Percentiles rank a stretch among this genome's conserved stretches.
Conservation (phyloP, 2,329 filamentous ascomycete genomes). For the Cyphellophora europaea region DNA sequence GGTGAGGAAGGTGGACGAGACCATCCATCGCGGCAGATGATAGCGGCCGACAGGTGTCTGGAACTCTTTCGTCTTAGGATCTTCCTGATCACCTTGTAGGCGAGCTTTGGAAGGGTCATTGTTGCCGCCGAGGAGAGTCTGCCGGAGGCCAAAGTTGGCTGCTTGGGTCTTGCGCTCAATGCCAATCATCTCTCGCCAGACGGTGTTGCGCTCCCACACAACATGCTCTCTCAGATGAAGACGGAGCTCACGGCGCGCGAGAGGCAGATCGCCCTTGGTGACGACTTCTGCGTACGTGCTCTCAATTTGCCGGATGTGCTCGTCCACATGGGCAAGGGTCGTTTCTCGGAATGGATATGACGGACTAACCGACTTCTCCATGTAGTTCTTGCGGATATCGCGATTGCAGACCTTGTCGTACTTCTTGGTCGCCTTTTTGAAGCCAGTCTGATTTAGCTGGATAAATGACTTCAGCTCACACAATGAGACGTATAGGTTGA, state of each 20-base stretch:
- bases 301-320: slow-evolving; percentile 67
- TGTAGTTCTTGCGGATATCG: slow-evolving; percentile 67
- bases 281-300: slow-evolving; percentile 70
- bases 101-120: slow-evolving; percentile 58
- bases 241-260: slow-evolving; percentile 76
- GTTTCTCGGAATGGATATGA: slow-evolving; percentile 72
- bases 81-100: slow-evolving; percentile 70
- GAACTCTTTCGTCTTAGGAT: slow-evolving; percentile 56
- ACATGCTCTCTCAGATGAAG: slow-evolving; percentile 92
- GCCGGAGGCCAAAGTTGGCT: slow-evolving; percentile 71
- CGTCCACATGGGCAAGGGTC: slow-evolving; percentile 62
- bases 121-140: slow-evolving; percentile 69
- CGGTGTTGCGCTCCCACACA: slow-evolving; percentile 97
- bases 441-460: slow-evolving; percentile 93
- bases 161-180: slow-evolving; percentile 94
- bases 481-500: slow-evolving; percentile 79
- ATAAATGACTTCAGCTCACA: slow-evolving; percentile 95
- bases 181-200: slow-evolving; percentile 98
- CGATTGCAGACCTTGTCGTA: slow-evolving; percentile 93
- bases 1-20: slow-evolving; percentile 71
- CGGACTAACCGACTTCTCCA: slow-evolving; percentile 62
- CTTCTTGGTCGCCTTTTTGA: slow-evolving; percentile 94
- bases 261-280: slow-evolving; percentile 65
- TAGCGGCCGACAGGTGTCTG: slow-evolving; percentile 72
- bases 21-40: slow-evolving; percentile 68